Percentiles rank a stretch among this genome's conserved stretches.
Evolutionary conservation across 305 asterid genomes (phyloP).

Genomic region (Fraxinus sp.): DNA sequence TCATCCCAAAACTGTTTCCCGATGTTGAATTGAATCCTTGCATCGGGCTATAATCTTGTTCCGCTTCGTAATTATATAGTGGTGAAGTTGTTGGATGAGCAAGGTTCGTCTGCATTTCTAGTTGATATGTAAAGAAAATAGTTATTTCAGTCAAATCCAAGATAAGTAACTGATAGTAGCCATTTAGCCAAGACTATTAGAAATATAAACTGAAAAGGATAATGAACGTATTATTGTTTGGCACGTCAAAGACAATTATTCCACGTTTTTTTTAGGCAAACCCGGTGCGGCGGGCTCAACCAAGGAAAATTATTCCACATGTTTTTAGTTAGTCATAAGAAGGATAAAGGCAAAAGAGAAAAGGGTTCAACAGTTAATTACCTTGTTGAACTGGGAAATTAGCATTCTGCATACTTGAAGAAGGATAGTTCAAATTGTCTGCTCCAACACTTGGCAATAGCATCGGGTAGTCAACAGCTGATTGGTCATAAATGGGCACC

Average conservation of each 20-base stretch:
- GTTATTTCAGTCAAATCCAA: neutral
- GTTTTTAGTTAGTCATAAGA: neutral
- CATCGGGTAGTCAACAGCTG: constrained; percentile 37
- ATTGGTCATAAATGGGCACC: constrained; percentile 41
- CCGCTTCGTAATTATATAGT: constrained; percentile 27
- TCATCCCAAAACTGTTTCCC: constrained; percentile 37
- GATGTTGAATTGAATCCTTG: constrained; percentile 39
- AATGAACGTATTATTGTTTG: neutral
- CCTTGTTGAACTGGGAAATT: constrained; percentile 51
- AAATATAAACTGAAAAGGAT: neutral
- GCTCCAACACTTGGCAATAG: constrained; percentile 35
- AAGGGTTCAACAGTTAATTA: constrained; percentile 19
- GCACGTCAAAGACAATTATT: neutral
- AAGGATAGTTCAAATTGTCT: constrained; percentile 32
- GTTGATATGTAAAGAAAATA: constrained; percentile 36
- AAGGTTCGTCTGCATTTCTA: constrained; percentile 35
- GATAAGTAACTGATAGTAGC: neutral
- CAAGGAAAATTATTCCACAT: neutral
- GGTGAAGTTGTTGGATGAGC: constrained; percentile 31
- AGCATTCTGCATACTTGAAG: constrained; percentile 34
- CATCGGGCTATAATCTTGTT: constrained; percentile 34
- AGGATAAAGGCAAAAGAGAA: neutral
- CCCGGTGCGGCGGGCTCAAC: too few species aligned
- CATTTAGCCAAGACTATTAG: neutral
- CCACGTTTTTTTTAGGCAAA: too few species aligned